Evolutionary conservation across 306 rosid genomes (phyloP), one percentile per base, ranked within the genome.

Genomic region (Echinosophora koreensis): DNA sequence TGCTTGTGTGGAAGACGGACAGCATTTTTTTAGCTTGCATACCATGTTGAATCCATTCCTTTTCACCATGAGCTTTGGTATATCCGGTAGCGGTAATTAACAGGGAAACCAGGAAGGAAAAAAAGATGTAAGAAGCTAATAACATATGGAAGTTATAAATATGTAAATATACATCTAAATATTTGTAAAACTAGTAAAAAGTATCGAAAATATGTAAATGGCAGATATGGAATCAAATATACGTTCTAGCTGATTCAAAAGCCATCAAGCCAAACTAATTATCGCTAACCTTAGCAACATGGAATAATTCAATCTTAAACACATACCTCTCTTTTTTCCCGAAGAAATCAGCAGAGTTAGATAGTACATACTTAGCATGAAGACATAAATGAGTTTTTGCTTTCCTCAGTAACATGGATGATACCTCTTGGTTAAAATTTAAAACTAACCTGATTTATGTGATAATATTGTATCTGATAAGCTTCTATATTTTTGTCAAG

Each of bases 401-500:
- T 10, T 51, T 66, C 57, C 34, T 32, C 18, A 41, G 18, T 42
- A 30, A 51, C 18, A 14, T 35, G 62, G 52, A 15, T 76, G 44
- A 9, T 34, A 22, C 50, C 50, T 34, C 58, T 52, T 34, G 28
- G 59, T 71, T 77, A 27, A 71, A 62, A 30, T 8, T 54, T 56
- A 56, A 71, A 17, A 37, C 46, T 55, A 27, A 50, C 51, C 14
- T 58, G 27, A 38, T 83, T 69, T 67, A 50, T n/a, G 44, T 35
- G 71, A 74, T 28, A 22, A 16, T 18, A 39, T 47, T 66, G 18
- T 42, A 28, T 58, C 83, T 74, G 54, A 60, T 78, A 32, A 61
- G 32, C 77, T 22, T 18, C n/a, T 58, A 61, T 58, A 13, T 81
- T 74, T 82, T 73, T 76, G 77, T 76, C 77, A 34, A 91, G 98